Percentiles rank a stretch among this genome's conserved stretches.
Conservation (phyloP, 2,329 filamentous ascomycete species). For the Colletotrichum eremochloae region DNA sequence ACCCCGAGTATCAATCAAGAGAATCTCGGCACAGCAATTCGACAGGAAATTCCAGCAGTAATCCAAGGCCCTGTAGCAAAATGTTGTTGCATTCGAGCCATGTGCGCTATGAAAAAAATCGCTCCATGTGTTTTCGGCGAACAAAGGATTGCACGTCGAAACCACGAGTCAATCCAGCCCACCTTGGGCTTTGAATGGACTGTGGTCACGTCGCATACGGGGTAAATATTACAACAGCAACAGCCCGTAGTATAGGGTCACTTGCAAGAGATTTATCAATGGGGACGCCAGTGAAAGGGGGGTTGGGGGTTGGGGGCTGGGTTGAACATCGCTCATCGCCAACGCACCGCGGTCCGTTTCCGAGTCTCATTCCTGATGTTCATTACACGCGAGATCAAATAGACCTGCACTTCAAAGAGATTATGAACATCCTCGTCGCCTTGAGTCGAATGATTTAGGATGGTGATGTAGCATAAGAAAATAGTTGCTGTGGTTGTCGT, state of each 20-base stretch:
- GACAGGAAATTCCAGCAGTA: too few species aligned
- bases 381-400: neutral
- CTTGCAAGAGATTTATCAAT: neutral
- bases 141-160: neutral
- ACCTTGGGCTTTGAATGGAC: neutral
- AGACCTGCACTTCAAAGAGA: neutral
- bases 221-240: neutral
- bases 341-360: neutral
- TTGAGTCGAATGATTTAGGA: neutral
- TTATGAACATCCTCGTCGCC: neutral
- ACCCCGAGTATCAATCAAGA: neutral
- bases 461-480: neutral
- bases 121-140: neutral
- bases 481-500: neutral
- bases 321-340: neutral
- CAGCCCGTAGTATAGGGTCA: neutral
- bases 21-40: neutral
- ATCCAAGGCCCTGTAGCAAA: neutral
- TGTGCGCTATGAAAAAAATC: neutral
- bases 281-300: neutral
- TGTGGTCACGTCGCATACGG: neutral
- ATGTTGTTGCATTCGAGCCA: neutral
- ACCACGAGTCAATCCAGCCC: neutral
- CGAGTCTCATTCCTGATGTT: neutral
- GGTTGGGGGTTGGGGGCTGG: too few species aligned